phyloP scores from a whole-genome alignment of 352 stramenopile species.

The Phytophthora syringae region DNA sequence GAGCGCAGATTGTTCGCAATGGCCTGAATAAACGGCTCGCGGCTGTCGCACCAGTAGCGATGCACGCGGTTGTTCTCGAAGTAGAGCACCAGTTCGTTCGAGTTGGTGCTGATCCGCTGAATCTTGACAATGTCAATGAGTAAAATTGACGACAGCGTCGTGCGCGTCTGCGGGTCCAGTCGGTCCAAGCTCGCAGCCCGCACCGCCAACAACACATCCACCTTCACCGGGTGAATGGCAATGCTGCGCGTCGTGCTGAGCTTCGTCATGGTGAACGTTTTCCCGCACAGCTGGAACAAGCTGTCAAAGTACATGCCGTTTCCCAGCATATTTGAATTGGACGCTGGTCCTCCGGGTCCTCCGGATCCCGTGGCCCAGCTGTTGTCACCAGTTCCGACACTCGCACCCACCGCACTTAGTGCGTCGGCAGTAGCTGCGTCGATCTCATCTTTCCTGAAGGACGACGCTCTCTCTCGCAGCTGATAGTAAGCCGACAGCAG shows the following conservation, averaged over 20 bases:
- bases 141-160: constrained; percentile 82
- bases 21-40: constrained; percentile 87
- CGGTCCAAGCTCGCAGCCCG: constrained; percentile 80
- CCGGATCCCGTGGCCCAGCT: constrained; percentile 34
- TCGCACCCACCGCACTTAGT: constrained; percentile 46
- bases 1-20: constrained; percentile 89
- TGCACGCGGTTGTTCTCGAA: constrained; percentile 89
- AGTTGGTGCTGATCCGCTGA: constrained; percentile 85
- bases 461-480: constrained; percentile 81
- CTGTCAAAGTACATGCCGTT: constrained; percentile 90
- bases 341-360: constrained; percentile 16
- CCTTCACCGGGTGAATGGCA: constrained; percentile 67
- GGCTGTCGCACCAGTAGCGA: constrained; percentile 87
- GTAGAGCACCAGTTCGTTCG: constrained; percentile 84
- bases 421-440: constrained; percentile 54
- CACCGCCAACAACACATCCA: constrained; percentile 78
- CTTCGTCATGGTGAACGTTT: constrained; percentile 88
- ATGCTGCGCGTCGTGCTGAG: constrained; percentile 83
- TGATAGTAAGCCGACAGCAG: constrained; percentile 89
- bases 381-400: constrained; percentile 37
- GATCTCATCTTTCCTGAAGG: constrained; percentile 63
- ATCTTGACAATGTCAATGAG: constrained; percentile 91
- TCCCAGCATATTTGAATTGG: constrained; percentile 33
- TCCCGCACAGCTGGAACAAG: constrained; percentile 85
- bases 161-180: constrained; percentile 66